Evolutionary conservation across 164 flowering plant genomes (phyloP), one percentile per base, ranked within the genome.

Genomic region (Chloranthus sessilifolius): DNA sequence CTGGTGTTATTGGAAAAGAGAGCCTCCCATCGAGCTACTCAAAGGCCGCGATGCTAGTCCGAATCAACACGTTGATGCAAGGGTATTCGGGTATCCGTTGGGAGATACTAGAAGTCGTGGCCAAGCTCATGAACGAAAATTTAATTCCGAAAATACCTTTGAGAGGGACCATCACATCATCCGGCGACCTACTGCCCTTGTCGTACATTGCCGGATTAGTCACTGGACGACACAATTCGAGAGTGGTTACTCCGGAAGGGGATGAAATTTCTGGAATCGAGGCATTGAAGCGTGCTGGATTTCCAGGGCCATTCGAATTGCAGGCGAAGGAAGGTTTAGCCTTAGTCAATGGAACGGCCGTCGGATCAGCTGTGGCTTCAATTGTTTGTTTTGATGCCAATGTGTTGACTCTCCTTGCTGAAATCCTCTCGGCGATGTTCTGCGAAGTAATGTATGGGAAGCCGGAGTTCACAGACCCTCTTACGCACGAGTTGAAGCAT

Each of bases 31-130:
- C 43, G 4, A 53, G 56, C 36, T 56, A 64, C 41, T 24, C 73
- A 2, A 69, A 57, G 43, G 69, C 49, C 16, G 66, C 71, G 4
- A 66, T 66, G 71, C 60, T 58, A 21, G 71, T 66, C 11, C 56
- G 75, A 1, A 64, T 60, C 17, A 71, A 71, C 59, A 71, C 75
- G 1, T 67, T 71, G 20, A 61, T 71, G 63, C 75, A 71, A 37
- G 75, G 75, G 14, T 71, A 58, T 52, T 71, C 75, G 7, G 75
- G 75, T n/a, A 71, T 71, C n/a, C 26, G 75, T 20, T 71, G 64
- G 59, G 72, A 67, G 57, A 54, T 71, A 10, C 58, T 71, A 14
- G 75, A 71, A 29, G 75, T 64, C 64, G 28, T 71, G 50, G 61
- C 69, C 20, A 34, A 60, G 50, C 65, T 71, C 37, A 62, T 64